Evolutionary conservation across 1,284 basidiomycete genomes (phyloP).

Genomic region (Acaromyces ingoldii): DNA sequence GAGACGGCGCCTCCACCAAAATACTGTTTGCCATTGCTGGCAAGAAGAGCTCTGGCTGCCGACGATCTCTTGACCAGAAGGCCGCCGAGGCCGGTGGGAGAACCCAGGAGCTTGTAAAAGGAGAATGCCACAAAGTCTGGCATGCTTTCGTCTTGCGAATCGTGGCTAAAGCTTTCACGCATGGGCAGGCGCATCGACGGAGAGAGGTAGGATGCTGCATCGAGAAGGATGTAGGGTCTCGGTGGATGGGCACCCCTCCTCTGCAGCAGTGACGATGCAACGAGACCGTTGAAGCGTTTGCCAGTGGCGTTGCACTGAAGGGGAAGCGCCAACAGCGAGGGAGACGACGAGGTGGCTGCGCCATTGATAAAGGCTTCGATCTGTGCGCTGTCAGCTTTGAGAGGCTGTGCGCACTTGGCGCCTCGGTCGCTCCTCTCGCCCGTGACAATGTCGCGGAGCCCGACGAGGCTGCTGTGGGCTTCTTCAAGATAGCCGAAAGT

Average conservation of each 20-base stretch:
- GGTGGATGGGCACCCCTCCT: slow-evolving; percentile 2
- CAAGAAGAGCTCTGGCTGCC: slow-evolving; percentile 13
- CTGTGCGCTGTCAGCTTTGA: too few species aligned
- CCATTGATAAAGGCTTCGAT: too few species aligned
- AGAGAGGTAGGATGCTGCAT: slow-evolving; percentile 34
- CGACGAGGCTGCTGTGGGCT: slow-evolving; percentile 31
- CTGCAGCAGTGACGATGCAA: neutral
- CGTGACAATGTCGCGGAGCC: slow-evolving; percentile 24
- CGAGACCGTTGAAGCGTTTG: slow-evolving; percentile 15
- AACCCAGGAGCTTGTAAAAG: slow-evolving; percentile 39
- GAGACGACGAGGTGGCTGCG: too few species aligned
- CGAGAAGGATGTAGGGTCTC: slow-evolving; percentile 18
- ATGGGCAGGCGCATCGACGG: slow-evolving; percentile 17
- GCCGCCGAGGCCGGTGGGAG: slow-evolving; percentile 33
- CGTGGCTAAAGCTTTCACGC: neutral
- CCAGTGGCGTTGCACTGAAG: slow-evolving; percentile 39
- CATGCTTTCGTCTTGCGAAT: slow-evolving; percentile 5
- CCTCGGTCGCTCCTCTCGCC: slow-evolving; percentile 1
- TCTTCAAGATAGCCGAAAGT: slow-evolving; percentile 20
- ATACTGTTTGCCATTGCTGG: slow-evolving; percentile 20
- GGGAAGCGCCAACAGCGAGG: slow-evolving; percentile 19
- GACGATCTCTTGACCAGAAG: slow-evolving; percentile 20
- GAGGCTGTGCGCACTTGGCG: slow-evolving; percentile 4
- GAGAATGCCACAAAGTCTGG: slow-evolving; percentile 35
- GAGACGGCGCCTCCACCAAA: slow-evolving; percentile 33